phyloP scores from a whole-genome alignment of 2,329 filamentous ascomycete genomes.

The Aspergillaceae sp. region DNA sequence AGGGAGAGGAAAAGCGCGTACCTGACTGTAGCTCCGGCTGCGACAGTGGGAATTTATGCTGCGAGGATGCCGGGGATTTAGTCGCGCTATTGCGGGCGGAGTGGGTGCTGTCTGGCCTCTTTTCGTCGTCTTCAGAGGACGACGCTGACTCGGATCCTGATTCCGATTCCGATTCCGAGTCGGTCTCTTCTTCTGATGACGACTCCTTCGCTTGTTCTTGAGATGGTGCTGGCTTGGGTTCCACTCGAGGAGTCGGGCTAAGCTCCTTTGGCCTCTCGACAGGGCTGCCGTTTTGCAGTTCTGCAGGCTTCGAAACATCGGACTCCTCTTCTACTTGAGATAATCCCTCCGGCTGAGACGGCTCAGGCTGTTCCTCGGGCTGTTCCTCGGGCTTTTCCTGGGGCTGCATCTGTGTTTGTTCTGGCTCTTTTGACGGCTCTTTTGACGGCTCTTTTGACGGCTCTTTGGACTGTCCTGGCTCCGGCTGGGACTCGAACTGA shows the following conservation, averaged over 20 bases:
- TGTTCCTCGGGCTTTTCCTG: background rate
- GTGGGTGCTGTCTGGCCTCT: background rate
- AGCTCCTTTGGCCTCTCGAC: background rate
- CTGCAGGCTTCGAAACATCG: too few relatives aligned
- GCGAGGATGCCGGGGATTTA: background rate
- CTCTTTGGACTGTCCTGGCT: background rate
- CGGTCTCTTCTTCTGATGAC: conserved; percentile 2
- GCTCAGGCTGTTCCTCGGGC: background rate
- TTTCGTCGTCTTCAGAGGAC: background rate
- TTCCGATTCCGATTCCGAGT: conserved; percentile 2
- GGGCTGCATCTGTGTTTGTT: background rate
- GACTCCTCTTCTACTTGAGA: too few relatives aligned
- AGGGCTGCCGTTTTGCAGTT: background rate
- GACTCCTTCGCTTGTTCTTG: conserved; percentile 2
- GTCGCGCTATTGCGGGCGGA: background rate
- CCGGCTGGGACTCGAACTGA: background rate
- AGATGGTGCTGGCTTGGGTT: background rate
- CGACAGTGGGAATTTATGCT: background rate
- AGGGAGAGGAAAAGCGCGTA: background rate
- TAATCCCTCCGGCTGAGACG: too few relatives aligned
- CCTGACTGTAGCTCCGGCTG: background rate
- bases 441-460: background rate
- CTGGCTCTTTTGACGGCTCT: background rate
- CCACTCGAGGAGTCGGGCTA: background rate
- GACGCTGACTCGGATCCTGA: background rate